phyloP scores from a whole-genome alignment of 164 flowering plant genomes.

The Hamamelis virginiana region DNA sequence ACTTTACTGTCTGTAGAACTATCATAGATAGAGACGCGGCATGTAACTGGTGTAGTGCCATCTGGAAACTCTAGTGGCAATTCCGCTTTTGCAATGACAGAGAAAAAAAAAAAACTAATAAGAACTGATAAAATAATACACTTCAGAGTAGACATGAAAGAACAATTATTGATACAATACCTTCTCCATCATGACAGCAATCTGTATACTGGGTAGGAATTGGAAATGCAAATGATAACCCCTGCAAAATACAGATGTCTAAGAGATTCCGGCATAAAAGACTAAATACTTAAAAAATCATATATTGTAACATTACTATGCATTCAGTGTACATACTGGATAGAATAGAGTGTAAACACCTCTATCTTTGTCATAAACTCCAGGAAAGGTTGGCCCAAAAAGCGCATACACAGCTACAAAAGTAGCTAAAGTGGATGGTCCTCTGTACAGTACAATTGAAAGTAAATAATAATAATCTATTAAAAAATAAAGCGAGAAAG shows the following conservation, averaged over 20 bases:
- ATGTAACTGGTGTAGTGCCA: conserved; percentile 98
- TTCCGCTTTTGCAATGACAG: conserved; percentile 57
- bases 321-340: conserved; percentile 52
- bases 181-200: conserved; percentile 85
- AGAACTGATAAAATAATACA: neutral
- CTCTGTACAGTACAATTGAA: conserved; percentile 47
- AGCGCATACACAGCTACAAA: conserved; percentile 95
- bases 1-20: conserved; percentile 76
- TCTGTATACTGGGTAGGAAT: conserved; percentile 84
- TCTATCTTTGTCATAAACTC: conserved; percentile 87
- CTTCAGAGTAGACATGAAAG: conserved; percentile 1
- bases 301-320: neutral
- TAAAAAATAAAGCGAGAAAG: neutral
- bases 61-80: conserved; percentile 95
- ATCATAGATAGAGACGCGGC: conserved; percentile 91
- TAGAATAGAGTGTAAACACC: conserved; percentile 86
- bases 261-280: neutral
- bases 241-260: conserved; percentile 44
- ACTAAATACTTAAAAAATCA: neutral
- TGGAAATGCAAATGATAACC: conserved; percentile 93
- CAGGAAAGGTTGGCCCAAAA: conserved; percentile 98
- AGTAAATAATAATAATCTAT: conserved; percentile 1
- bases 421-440: conserved; percentile 88
- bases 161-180: conserved; percentile 27
- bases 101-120: neutral